Evolutionary conservation across 1,139 yeast species (phyloP).

Genomic region (Lodderomyces pseudojiufengensis): DNA sequence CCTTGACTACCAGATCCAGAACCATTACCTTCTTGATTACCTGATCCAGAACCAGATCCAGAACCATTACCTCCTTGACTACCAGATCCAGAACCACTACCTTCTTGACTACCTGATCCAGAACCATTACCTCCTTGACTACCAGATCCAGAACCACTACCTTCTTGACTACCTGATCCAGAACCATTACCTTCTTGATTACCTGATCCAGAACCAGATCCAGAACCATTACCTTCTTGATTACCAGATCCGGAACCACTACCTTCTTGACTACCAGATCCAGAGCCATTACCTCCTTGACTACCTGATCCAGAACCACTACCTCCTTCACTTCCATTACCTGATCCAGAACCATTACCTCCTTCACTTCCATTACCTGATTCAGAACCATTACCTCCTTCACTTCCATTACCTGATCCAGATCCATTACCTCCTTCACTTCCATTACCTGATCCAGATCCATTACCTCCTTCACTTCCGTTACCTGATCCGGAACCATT

Average conservation of each 20-base stretch:
- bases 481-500: slow-evolving; percentile 1
- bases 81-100: neutral
- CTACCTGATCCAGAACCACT: no score
- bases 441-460: neutral
- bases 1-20: slow-evolving; percentile 1
- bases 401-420: neutral
- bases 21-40: slow-evolving; percentile 1
- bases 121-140: neutral
- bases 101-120: neutral
- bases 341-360: slow-evolving; percentile 6
- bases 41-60: slow-evolving; percentile 3
- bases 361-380: neutral
- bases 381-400: neutral
- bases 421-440: neutral
- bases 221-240: neutral
- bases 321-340: no score
- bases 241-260: neutral
- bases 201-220: slow-evolving; percentile 1
- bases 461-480: neutral
- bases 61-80: neutral
- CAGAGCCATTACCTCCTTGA: no score
- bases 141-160: slow-evolving; percentile 1
- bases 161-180: neutral
- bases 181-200: neutral
- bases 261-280: neutral